Percentiles rank a stretch among this genome's conserved stretches.
These are phyloP conservation scores for Trapa bicornis DNA, from an alignment of 345 rosid species.

Conservation along the genomic window DNA sequence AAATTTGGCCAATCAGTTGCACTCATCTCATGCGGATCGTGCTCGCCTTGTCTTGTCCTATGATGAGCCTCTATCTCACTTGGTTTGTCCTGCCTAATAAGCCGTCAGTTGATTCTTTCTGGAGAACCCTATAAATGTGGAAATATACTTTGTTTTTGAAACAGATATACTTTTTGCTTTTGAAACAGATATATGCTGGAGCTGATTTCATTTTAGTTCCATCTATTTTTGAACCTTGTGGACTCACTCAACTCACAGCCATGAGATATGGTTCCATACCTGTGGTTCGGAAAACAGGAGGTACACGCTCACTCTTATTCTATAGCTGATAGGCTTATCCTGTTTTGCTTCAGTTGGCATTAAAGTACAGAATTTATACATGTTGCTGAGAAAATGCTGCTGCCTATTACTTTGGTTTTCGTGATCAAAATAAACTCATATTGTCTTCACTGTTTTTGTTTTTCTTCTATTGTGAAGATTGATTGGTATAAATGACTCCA, in stretches of 20 bases:
- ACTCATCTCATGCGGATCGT: conserved; percentile 45
- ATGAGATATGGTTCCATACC: conserved; percentile 95
- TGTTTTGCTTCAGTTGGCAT: conserved; percentile 1
- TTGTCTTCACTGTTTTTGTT: neutral
- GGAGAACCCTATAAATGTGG: conserved; percentile 1
- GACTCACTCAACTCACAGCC: conserved; percentile 80
- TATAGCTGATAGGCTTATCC: neutral
- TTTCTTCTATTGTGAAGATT: neutral
- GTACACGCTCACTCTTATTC: conserved; percentile 17
- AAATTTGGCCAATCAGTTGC: conserved; percentile 62
- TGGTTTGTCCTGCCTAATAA: conserved; percentile 32
- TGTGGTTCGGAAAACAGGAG: conserved; percentile 89
- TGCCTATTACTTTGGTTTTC: too few relatives aligned
- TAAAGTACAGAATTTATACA: neutral
- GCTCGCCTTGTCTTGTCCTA: conserved; percentile 80
- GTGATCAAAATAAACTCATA: neutral
- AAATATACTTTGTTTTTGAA: neutral
- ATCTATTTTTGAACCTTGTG: conserved; percentile 92
- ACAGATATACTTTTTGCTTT: neutral
- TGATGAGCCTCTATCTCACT: conserved; percentile 94
- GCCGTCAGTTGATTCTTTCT: neutral
- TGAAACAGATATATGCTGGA: conserved; percentile 70
- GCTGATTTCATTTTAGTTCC: conserved; percentile 90
- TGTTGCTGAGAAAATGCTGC: neutral
- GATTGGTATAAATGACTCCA: neutral